Base-by-base conservation (phyloP, 345 rosid genomes). In the Orychophragmus violaceus region DNA sequence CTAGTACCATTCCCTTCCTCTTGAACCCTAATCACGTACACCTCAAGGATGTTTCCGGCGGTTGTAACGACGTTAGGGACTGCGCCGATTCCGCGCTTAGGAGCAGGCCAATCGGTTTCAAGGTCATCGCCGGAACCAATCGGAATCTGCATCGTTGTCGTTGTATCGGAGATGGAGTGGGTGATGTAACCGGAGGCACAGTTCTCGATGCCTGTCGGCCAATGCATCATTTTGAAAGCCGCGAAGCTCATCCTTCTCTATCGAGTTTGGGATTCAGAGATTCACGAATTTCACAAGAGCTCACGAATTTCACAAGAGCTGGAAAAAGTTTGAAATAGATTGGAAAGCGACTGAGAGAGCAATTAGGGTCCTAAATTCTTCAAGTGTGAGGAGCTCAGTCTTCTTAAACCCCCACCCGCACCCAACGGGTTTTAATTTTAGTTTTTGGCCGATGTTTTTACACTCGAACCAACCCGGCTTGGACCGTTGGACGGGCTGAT, bases 151-250 rank as follows among this genome's bases (percentile, higher is more conserved):
- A 78, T 49, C 29, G 54, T 75, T 24, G n/a, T n/a, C n/a, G 54
- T 76, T 21, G 77, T 72, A 69, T 88, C 97, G 55, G 86, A 82
- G 71, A 82, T 78, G 60, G 81, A 82, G 74, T 88, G 96, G 5
- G 96, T 87, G 79, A 94, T 46, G 78, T 74, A 90, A 59, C 96
- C 97, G 64, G 99, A 85, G 14, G 82, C 90, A 64, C 96, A 90
- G 79, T 73, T 79, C 76, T 85, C 90, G 64, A 94, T 80, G 68
- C 90, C 90, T 52, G 97, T 90, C 1, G 97, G 95, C 85, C 85
- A 85, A 82, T 88, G 99, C 97, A 94, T 88, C 95, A 88, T 84
- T 63, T 94, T 94, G 82, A 77, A 94, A 45, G 96, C 96, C 30
- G 97, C 99, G 87, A 64, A 94, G 81, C 99, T 94, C 97, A 94